Conservation (phyloP, 2,329 filamentous ascomycete species). For the Ophiocordyceps unilateralis region DNA sequence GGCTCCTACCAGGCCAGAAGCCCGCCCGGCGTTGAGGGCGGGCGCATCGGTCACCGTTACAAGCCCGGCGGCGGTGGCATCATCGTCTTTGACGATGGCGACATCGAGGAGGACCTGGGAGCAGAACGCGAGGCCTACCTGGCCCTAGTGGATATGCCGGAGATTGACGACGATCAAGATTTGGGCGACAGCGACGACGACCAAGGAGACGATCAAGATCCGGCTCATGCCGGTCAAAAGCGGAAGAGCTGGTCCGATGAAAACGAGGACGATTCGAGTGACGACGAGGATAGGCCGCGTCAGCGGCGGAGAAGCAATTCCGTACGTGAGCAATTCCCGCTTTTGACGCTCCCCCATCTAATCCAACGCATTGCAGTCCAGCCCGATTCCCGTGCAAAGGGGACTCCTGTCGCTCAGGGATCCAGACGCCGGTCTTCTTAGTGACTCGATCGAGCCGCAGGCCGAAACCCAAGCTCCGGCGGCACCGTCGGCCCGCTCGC, state of each 20-base stretch:
- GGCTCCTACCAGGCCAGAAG: conserved; percentile 31
- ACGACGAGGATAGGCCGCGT: conserved; percentile 57
- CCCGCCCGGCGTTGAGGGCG: conserved; percentile 51
- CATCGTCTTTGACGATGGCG: conserved; percentile 88
- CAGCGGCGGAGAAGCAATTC: conserved; percentile 81
- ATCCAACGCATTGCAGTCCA: conserved; percentile 29
- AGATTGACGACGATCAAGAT: conserved; percentile 61
- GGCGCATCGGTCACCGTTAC: conserved; percentile 55
- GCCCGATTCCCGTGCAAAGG: conserved; percentile 44
- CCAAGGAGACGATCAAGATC: conserved; percentile 30
- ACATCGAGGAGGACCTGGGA: conserved; percentile 69
- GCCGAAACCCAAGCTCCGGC: conserved; percentile 38
- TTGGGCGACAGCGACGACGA: conserved; percentile 54
- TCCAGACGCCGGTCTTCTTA: conserved; percentile 26
- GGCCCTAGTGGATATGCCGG: conserved; percentile 78
- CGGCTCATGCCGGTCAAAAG: conserved; percentile 41
- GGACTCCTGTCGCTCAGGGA: conserved; percentile 40
- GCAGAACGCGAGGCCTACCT: conserved; percentile 68
- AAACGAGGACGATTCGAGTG: conserved; percentile 52
- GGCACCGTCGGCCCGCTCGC: conserved; percentile 49
- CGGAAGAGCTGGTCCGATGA: conserved; percentile 64
- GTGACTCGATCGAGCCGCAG: conserved; percentile 32
- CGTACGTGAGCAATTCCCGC: conserved; percentile 27
- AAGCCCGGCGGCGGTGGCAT: conserved; percentile 71
- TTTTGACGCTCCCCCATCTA: no score